Evolutionary conservation across 495 filamentous ascomycete genomes (phyloP), one percentile per base, ranked within the genome.

Genomic region (Glutinoglossum americanum): DNA sequence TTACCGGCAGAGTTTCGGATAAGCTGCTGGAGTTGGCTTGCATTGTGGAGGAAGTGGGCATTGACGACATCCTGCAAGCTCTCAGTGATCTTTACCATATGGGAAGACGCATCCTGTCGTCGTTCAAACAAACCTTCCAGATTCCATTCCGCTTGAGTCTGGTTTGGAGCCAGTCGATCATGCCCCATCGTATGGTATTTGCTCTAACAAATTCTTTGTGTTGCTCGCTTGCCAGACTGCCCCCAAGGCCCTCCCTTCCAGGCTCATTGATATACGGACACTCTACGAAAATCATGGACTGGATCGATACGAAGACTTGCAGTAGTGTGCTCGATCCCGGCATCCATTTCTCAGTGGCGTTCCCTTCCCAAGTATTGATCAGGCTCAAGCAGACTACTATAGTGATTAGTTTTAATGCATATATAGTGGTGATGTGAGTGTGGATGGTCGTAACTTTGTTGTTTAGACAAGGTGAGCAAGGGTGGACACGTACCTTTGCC

Each of bases 311-410:
- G 54, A 56, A 44, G 32, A 13, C 11, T 44, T 56, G 54, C 37
- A 56, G 37, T n/a, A 56, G 32, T 4, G 54, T 56, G 32, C 32
- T 37, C 21, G 30, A 37, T 35, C 54, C 54, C 9, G 54, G 54
- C 7, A 37, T 17, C 54, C 54, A 56, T n/a, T 25, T 37, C 54
- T 56, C 54, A 7, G 60, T 60, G 0, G 66, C 60, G 57, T 70
- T 66, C 32, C 54, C 54, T 0, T 1, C 0, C 54, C 54, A 56
- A 19, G 54, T 56, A 17, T 44, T 44, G 54, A 56, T 35, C 17
- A 56, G 27, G n/a, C 32, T 37, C 21, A 56, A 25, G 37, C 54
- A 56, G 4, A 82, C 73, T 49, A n/a, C 6, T 47, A 27, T 49
- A 8, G n/a, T 25, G 19, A 25, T 49, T n/a, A 49, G 47, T 9